phyloP scores from a whole-genome alignment of 1,284 basidiomycete species.

The Hymenochaete sp. region DNA sequence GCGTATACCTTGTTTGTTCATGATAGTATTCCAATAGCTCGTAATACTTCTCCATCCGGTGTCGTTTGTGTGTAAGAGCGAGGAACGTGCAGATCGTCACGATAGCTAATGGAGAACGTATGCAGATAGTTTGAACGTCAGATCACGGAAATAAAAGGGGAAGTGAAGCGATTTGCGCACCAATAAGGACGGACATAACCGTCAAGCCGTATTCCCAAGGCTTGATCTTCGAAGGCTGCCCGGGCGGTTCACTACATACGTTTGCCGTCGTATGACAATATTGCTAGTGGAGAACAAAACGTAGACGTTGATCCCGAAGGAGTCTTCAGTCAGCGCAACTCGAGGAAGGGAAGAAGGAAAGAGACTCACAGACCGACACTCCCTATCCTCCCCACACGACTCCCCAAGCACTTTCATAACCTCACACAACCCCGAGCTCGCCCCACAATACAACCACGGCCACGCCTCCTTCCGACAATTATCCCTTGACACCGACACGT shows the following conservation, averaged over 20 bases:
- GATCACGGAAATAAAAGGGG: neutral
- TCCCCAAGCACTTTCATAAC: constrained; percentile 36
- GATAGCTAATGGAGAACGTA: constrained; percentile 30
- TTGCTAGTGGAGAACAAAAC: constrained; percentile 15
- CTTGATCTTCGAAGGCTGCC: constrained; percentile 28
- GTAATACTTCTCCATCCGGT: constrained; percentile 35
- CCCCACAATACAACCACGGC: constrained; percentile 51
- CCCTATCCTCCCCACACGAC: constrained; percentile 47
- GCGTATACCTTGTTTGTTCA: constrained; percentile 43
- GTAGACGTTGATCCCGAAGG: constrained; percentile 20
- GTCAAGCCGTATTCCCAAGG: constrained; percentile 41
- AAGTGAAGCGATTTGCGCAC: constrained; percentile 26
- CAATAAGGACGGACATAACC: constrained; percentile 30
- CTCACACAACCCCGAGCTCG: constrained; percentile 37
- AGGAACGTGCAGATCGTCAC: constrained; percentile 34
- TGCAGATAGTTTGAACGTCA: neutral
- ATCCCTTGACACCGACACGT: constrained; percentile 50
- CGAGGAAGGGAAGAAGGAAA: constrained; percentile 1
- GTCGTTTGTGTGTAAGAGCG: constrained; percentile 40
- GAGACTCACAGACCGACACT: constrained; percentile 39
- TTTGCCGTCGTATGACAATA: constrained; percentile 23
- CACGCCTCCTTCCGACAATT: constrained; percentile 44
- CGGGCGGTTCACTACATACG: constrained; percentile 28
- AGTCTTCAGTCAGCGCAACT: constrained; percentile 16
- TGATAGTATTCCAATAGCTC: constrained; percentile 47